phyloP scores from a whole-genome alignment of 371 early-diverging fungal species.

The Cokeromyces recurvatus region DNA sequence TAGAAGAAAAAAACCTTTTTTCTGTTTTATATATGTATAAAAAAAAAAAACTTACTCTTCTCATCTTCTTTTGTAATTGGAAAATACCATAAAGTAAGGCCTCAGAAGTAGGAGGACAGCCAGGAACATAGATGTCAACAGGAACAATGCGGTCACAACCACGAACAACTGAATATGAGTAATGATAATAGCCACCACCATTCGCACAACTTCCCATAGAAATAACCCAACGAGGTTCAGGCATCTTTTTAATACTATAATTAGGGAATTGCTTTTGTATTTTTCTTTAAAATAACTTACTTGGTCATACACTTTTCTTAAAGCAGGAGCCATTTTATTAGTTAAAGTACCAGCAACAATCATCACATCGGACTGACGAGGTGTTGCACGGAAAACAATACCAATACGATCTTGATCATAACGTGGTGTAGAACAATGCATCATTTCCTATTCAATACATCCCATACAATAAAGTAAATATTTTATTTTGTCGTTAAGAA shows the following conservation, averaged over 20 bases:
- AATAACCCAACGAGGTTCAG: constrained; percentile 98
- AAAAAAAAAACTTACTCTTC: constrained; percentile 45
- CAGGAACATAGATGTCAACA: constrained; percentile 96
- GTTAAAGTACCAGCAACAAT: constrained; percentile 97
- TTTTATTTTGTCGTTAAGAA: too few species aligned
- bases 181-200: constrained; percentile 99
- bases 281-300: constrained; percentile 27
- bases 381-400: constrained; percentile 97
- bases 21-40: not conserved
- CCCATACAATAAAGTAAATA: too few species aligned
- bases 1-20: not conserved
- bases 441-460: constrained; percentile 92
- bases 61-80: constrained; percentile 97
- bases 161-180: constrained; percentile 93
- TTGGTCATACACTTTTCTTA: constrained; percentile 94
- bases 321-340: constrained; percentile 98
- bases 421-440: constrained; percentile 97
- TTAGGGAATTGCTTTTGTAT: not conserved
- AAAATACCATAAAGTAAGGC: constrained; percentile 95
- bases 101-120: constrained; percentile 97
- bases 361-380: constrained; percentile 98
- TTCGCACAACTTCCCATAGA: constrained; percentile 98
- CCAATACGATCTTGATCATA: constrained; percentile 98
- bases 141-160: constrained; percentile 97
- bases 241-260: constrained; percentile 58